phyloP scores from a whole-genome alignment of 176 grass and related monocot species.

The Cenchrus purpureus region DNA sequence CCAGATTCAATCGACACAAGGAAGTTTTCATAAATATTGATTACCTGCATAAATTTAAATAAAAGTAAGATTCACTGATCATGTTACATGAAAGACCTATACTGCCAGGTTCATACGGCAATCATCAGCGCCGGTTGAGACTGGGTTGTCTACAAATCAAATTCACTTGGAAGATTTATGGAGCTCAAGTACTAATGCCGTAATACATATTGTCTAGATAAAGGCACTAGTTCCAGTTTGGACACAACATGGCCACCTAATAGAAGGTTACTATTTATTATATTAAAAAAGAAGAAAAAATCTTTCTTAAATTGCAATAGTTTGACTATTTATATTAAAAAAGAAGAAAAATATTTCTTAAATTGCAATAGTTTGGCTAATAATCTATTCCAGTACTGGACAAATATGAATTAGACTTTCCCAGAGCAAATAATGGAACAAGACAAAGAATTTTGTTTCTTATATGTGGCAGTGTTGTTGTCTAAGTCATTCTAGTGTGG shows the following conservation, averaged over 20 bases:
- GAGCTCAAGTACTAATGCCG: background rate
- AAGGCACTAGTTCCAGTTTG: background rate
- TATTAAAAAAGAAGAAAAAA: background rate
- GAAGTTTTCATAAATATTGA: conserved; percentile 76
- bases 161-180: conserved; percentile 3
- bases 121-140: conserved; percentile 14
- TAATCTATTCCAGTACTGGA: background rate
- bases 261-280: background rate
- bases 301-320: background rate
- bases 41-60: conserved; percentile 58
- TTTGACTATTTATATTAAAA: background rate
- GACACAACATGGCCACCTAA: conserved; percentile 7
- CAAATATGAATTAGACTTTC: conserved; percentile 16
- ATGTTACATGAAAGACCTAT: conserved; percentile 29
- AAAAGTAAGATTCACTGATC: conserved; percentile 25
- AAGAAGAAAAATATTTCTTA: conserved; percentile 3
- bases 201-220: background rate
- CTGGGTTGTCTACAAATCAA: conserved; percentile 1
- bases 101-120: conserved; percentile 9
- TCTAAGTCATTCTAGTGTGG: background rate
- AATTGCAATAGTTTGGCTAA: background rate
- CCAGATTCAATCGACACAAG: conserved; percentile 61
- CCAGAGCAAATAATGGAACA: background rate
- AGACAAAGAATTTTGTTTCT: background rate
- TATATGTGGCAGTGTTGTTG: background rate